phyloP scores from a whole-genome alignment of 2,329 filamentous ascomycete species.

The Colletotrichum sublineola region DNA sequence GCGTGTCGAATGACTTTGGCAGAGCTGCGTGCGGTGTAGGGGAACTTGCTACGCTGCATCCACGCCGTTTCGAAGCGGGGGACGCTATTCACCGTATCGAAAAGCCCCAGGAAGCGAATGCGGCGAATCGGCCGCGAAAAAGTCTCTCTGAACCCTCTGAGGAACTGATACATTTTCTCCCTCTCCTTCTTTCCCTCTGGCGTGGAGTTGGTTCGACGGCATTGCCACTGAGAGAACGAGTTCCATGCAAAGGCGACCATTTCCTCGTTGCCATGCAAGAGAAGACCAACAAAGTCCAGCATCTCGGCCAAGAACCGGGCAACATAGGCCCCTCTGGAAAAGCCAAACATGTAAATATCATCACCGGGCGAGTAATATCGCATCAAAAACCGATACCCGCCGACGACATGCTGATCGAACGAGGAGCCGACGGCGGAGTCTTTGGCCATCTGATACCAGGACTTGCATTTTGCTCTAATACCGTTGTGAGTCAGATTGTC shows the following conservation, averaged over 20 bases:
- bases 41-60: conserved; percentile 85
- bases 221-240: conserved; percentile 81
- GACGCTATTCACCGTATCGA: conserved; percentile 86
- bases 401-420: conserved; percentile 86
- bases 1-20: conserved; percentile 76
- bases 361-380: conserved; percentile 75
- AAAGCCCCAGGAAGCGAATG: conserved; percentile 82
- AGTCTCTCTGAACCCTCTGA: conserved; percentile 85
- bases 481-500: conserved; percentile 71
- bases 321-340: conserved; percentile 80
- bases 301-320: conserved; percentile 85
- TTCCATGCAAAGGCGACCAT: conserved; percentile 89
- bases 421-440: conserved; percentile 85
- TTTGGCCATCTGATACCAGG: conserved; percentile 79
- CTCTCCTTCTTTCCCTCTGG: conserved; percentile 60
- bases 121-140: conserved; percentile 81
- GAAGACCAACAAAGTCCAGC: conserved; percentile 84
- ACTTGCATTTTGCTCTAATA: conserved; percentile 67
- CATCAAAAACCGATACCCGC: conserved; percentile 85
- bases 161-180: conserved; percentile 77
- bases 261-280: conserved; percentile 87
- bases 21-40: conserved; percentile 71
- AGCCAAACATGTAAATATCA: conserved; percentile 80
- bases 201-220: conserved; percentile 59
- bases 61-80: conserved; percentile 80